Evolutionary conservation across 805 yeast species (phyloP), one percentile per base, ranked within the genome.

Genomic region (Diddensiella transvaalensis): DNA sequence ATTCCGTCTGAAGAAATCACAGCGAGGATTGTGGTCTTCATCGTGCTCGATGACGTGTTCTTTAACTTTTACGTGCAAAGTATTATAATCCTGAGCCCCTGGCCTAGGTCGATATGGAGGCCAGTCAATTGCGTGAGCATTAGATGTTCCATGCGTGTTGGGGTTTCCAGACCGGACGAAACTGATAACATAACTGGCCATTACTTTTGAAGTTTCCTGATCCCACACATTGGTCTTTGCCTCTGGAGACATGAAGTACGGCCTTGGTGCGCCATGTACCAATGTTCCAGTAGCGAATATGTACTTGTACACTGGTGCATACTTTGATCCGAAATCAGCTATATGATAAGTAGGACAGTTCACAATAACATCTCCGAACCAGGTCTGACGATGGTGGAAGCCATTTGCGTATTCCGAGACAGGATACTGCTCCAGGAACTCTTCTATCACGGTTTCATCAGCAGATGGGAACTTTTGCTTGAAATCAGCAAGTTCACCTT

Each of bases 281-380:
- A 15, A 24, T 2, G 45, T 36, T 11, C 50, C 48, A 2, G 49
- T 42, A 5, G 50, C 26, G 23, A 50, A 50, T 3, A 50, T n/a
- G 29, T 33, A 24, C 40, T 50, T 50, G 42, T 50, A 50, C 3
- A 50, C 50, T 5, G 48, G 36, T 4, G 40, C 43, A 6, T 40
- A 15, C 33, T 32, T 23, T n/a, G 47, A 36, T 3, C 37, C 42
- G 4, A 11, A 13, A 6, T 49, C 38, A 11, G 56, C 53, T 3
- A 49, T 36, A 17, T 24, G n/a, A 30, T 52, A 30, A 4, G 51
- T 51, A 5, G 56, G 56, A 38, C 56, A 53, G 21, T 40, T 42
- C 40, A 47, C 26, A 6, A 48, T 19, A 13, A 48, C 10, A 24
- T 53, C 56, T 3, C 52, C 49, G 24, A 47, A 53, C 52, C 52